Evolutionary conservation across 345 rosid species (phyloP), one percentile per base, ranked within the genome.

Genomic region (Syzygium aromaticum): DNA sequence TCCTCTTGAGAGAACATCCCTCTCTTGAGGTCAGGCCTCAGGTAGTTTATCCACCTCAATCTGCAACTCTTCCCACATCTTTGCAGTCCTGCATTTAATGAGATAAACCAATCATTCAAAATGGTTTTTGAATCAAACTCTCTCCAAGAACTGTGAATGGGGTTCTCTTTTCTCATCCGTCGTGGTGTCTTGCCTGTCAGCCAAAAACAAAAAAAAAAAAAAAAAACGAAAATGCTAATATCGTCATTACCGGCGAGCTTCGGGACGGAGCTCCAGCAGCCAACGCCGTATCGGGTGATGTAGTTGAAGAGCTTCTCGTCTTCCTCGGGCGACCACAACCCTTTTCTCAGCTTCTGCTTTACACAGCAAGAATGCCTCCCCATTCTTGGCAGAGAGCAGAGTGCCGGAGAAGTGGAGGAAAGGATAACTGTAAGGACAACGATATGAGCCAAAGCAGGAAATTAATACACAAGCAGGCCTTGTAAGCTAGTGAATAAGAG

Each of bases 11-110:
- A 92, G 61, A 92, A 92, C 90, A 89, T 89, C 77, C 94, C 94
- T 88, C 98, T 93, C 87, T 96, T 95, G 63, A 96, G 94, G 85
- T 97, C 98, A 88, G 99, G 99, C 88, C 99, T 93, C 92, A 96
- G 88, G 92, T 96, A 96, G 85, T 96, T 96, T 87, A 96, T 94
- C 99, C 99, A 96, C 87, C 99, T 94, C 86, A 97, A 88, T 84
- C 99, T 93, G 88, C 99, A 97, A 88, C 99, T 97, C 91, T 97
- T 97, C 85, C 97, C 97, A 92, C 97, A 94, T 88, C 97, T 94
- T 13, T 94, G 95, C 90, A 94, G 77, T 11, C 97, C 97, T 94
- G 84, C 43, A 87, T 30, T 53, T 9, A 64, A 52, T 43, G 77
- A 67, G 57, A 27, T 13, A 27, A 87, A 2, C 7, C 57, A 51